Evolutionary conservation across 2,329 filamentous ascomycete genomes (phyloP).

Genomic region (Colletotrichum higginsianum): DNA sequence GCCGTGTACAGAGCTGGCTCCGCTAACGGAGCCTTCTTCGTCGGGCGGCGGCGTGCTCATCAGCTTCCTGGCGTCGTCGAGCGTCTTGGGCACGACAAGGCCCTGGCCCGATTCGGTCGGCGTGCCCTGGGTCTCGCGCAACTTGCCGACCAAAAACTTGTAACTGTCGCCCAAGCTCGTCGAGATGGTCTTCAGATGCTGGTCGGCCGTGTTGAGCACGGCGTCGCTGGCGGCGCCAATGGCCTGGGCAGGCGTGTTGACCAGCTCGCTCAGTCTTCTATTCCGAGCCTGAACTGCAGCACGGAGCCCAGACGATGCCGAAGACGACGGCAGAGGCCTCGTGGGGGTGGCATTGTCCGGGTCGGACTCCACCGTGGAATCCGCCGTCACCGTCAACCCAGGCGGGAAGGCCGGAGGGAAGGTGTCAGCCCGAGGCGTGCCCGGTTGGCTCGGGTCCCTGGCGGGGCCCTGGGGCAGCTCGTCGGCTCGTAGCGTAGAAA

Average conservation of each 20-base stretch:
- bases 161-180: constrained; percentile 93
- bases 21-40: constrained; percentile 73
- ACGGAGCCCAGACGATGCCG: constrained; percentile 55
- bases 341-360: constrained; percentile 51
- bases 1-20: constrained; percentile 67
- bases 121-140: constrained; percentile 78
- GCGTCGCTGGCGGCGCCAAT: constrained; percentile 88
- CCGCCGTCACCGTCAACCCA: constrained; percentile 53
- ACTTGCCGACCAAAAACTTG: constrained; percentile 90
- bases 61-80: constrained; percentile 92
- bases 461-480: constrained; percentile 79
- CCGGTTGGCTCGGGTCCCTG: constrained; percentile 66
- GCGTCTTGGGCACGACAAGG: constrained; percentile 83
- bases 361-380: constrained; percentile 51
- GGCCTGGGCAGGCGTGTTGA: constrained; percentile 86
- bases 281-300: constrained; percentile 71
- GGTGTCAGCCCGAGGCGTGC: constrained; percentile 66
- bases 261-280: constrained; percentile 85
- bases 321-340: constrained; percentile 56
- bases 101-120: constrained; percentile 58
- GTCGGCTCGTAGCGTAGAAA: constrained; percentile 88
- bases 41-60: constrained; percentile 80
- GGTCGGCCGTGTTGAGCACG: constrained; percentile 89
- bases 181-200: constrained; percentile 92
- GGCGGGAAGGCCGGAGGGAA: constrained; percentile 71